Base-by-base conservation (phyloP, 2,329 filamentous ascomycete species). In the Juglanconis sp. region DNA sequence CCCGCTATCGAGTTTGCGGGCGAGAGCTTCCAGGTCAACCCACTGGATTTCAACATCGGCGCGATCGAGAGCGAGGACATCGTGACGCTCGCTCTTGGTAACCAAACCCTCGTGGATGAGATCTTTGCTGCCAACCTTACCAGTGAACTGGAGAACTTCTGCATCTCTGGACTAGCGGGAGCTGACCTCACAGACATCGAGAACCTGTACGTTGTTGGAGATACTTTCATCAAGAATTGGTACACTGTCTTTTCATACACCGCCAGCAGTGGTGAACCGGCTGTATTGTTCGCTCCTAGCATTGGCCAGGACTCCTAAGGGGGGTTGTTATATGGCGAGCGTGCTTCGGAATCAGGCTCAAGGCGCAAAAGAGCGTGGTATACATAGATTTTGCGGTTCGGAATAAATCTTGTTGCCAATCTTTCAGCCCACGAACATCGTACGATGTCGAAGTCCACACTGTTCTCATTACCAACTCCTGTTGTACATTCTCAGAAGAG, bases 181-280 rank as follows among this genome's bases (percentile, higher is more conserved):
- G 24, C n/a, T 6, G 56, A 59, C 15, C 32, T 59, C 8, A 48
- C 49, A 7, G 51, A 46, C 9, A 42, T 48, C 15, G 56, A 54
- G 34, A 59, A 59, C 32, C 35, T 59, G 42, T 59, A 53, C 50
- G 50, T 59, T 3, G 56, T 59, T 3, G 56, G 56, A 8, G 56
- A 59, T 17, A 51, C 51, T 4, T 59, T 59, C 34, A 53, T 59
- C 56, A 59, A 59, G 56, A 59, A 59, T 34, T 59, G 56, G 56
- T 59, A 59, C 50, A 53, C 56, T 4, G 56, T 59, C 5, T 47
- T 59, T 31, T 59, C 56, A n/a, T 59, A 59, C 50, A 44, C 40
- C 40, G 56, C 50, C 13, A 50, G 36, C 34, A 15, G 40, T 52
- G 56, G 56, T 32, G 53, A 50, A 4, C 56, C 56, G 11, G 56